These are phyloP conservation scores for Delphinella strobiligena DNA, from an alignment of 2,329 filamentous ascomycete species.

Conservation along the genomic window DNA sequence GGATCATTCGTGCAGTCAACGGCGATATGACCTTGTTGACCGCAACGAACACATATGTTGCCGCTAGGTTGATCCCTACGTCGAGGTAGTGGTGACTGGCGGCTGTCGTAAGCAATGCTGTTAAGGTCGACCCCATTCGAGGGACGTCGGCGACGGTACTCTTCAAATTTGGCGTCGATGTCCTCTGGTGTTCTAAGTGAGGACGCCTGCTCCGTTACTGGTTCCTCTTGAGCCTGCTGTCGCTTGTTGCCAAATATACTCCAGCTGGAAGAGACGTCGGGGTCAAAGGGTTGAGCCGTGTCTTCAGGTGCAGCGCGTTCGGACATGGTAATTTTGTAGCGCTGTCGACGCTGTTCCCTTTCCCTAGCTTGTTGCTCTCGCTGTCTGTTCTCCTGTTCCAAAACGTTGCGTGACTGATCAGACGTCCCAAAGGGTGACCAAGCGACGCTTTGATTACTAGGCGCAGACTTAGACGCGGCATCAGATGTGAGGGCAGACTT, in stretches of 20 bases:
- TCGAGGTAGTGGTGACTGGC: not conserved
- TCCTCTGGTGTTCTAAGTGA: constrained; percentile 1
- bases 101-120: not conserved
- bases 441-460: not conserved
- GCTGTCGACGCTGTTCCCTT: not conserved
- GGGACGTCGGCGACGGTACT: constrained; percentile 10
- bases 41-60: constrained; percentile 2
- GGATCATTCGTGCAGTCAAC: no score
- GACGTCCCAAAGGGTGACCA: not conserved
- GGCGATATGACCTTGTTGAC: constrained; percentile 3
- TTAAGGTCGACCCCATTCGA: not conserved
- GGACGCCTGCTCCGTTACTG: not conserved
- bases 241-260: constrained; percentile 2
- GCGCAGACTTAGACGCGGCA: not conserved
- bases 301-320: not conserved
- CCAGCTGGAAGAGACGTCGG: constrained; percentile 6
- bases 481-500: not conserved
- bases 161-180: constrained; percentile 13
- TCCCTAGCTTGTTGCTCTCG: not conserved
- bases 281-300: constrained; percentile 7
- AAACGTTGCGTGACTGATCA: not conserved
- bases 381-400: not conserved
- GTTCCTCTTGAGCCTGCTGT: not conserved
- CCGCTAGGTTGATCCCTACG: not conserved
- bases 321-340: not conserved